Percentiles rank a stretch among this genome's conserved stretches.
Evolutionary conservation across 2,329 filamentous ascomycete genomes (phyloP).

Genomic region (Dactylellina cionopaga): DNA sequence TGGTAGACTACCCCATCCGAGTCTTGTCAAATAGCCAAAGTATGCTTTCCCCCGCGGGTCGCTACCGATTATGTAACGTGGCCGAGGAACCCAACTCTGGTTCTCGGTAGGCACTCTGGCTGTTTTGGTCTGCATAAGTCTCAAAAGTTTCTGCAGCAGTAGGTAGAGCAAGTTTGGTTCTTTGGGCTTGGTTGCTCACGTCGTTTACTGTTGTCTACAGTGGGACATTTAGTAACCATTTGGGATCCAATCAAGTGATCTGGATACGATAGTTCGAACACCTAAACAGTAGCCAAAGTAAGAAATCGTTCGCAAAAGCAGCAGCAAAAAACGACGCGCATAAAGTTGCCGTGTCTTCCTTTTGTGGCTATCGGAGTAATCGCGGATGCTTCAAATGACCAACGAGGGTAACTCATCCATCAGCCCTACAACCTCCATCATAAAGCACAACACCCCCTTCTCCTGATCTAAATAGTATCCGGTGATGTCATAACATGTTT

Average conservation of each 20-base stretch:
- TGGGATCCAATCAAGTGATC: too few relatives aligned
- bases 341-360: constrained; percentile 56
- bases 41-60: constrained; percentile 49
- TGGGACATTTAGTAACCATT: too few relatives aligned
- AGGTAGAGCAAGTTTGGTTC: constrained; percentile 20
- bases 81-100: constrained; percentile 54
- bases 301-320: constrained; percentile 55
- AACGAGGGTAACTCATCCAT: constrained; percentile 59
- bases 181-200: not conserved
- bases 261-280: too few relatives aligned
- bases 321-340: constrained; percentile 59
- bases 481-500: constrained; percentile 30
- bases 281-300: constrained; percentile 5
- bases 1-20: constrained; percentile 51
- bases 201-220: too few relatives aligned
- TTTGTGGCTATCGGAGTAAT: constrained; percentile 62
- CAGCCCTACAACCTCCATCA: constrained; percentile 57
- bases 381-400: constrained; percentile 62
- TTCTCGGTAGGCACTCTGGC: constrained; percentile 53
- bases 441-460: constrained; percentile 54
- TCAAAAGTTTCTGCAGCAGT: constrained; percentile 54
- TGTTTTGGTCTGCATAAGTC: constrained; percentile 53
- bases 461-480: constrained; percentile 27
- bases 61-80: constrained; percentile 52
- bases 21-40: too few relatives aligned